Base-by-base conservation (phyloP, 2,329 filamentous ascomycete species). In the Tolypocladium cylindrosporum region DNA sequence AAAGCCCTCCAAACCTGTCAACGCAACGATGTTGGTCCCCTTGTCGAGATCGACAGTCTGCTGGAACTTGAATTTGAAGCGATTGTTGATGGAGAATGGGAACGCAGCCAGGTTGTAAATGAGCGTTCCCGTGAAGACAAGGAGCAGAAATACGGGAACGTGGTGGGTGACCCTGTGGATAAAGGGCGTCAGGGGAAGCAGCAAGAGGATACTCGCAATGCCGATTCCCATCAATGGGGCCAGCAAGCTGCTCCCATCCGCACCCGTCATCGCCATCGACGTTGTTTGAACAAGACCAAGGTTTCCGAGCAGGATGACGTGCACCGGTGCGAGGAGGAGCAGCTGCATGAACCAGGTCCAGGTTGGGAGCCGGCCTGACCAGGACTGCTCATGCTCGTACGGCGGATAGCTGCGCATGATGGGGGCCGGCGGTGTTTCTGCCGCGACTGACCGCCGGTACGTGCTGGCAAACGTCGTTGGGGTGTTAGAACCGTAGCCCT, bases 271-370 rank as follows among this genome's bases (percentile, higher is more conserved):
- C 59, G 86, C 79, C 24, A 91, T 77, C 2, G 89, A 84, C 40
- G 86, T 82, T 5, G 87, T 89, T 19, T 90, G 70, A 14, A 93
- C 74, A 4, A 97, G 79, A 1, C 83, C 88, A 34, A 92, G 79
- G 67, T 96, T 91, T 1, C 86, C 90, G 19, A 90, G 74, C 24
- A 97, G 71, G 60, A 94, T 86, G 52, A 96, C 77, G 54, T 87
- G 83, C 56, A 96, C 83, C 0, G 92, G 91, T 0, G 84, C 89
- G 11, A 95, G 75, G 19, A 97, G 69, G 4, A 97, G 75, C 62
- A 97, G 87, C 67, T 99, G 92, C 21, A 96, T 65, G 48, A 94
- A 72, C 94, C 94, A 99, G 21, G 89, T 86, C 88, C 89, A 97
- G 51, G 81, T 83, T 1, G 91, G 90, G 57, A 97, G 75, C 42